Evolutionary conservation across 176 grass and related monocot species (phyloP).

Genomic region (Thalia dealbata): DNA sequence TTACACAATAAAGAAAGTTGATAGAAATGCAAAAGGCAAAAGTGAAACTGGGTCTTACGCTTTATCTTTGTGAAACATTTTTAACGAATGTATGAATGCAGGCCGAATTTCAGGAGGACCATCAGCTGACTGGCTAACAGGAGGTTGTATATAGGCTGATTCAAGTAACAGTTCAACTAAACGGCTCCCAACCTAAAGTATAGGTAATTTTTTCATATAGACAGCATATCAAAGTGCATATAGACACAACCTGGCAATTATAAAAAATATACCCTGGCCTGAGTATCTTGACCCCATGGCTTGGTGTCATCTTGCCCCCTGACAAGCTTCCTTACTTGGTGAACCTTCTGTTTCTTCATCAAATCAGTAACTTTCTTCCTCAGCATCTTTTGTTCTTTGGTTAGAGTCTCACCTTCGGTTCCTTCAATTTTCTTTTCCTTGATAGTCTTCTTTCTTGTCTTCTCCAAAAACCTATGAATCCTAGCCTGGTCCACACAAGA

Average conservation of each 20-base stretch:
- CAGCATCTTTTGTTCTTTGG: slow-evolving; percentile 45
- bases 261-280: slow-evolving; percentile 54
- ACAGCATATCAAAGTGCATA: slow-evolving; percentile 12
- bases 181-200: slow-evolving; percentile 81
- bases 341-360: slow-evolving; percentile 74
- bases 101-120: slow-evolving; percentile 83
- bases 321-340: slow-evolving; percentile 53
- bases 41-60: slow-evolving; percentile 33
- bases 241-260: not conserved
- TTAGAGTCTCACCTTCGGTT: slow-evolving; percentile 24
- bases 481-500: slow-evolving; percentile 42
- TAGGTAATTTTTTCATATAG: not conserved
- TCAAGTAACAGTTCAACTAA: slow-evolving; percentile 87
- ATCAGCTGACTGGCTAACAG: slow-evolving; percentile 60
- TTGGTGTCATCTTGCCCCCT: slow-evolving; percentile 58
- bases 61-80: slow-evolving; percentile 39
- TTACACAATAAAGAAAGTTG: slow-evolving; percentile 9
- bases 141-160: slow-evolving; percentile 88
- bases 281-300: slow-evolving; percentile 91
- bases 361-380: slow-evolving; percentile 82
- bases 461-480: slow-evolving; percentile 83
- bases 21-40: not conserved
- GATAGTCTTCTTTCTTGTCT: slow-evolving; percentile 53
- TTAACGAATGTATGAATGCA: slow-evolving; percentile 70
- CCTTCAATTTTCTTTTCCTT: slow-evolving; percentile 44